phyloP scores from a whole-genome alignment of 768 basidiomycete species.

The Cytidiella melzeri region DNA sequence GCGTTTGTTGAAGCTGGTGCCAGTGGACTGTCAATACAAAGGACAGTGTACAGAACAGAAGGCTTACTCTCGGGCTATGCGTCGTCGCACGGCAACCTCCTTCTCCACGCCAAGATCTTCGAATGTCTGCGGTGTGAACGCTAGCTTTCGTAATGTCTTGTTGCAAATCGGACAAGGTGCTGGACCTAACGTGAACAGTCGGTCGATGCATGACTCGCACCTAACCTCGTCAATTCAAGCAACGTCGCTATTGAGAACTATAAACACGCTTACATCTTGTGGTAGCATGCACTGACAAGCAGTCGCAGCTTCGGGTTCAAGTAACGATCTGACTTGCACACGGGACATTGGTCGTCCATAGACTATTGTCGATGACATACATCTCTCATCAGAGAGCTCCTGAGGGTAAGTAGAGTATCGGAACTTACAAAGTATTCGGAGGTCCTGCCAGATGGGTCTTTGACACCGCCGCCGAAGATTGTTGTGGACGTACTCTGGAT shows the following conservation, averaged over 20 bases:
- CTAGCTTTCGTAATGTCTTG: constrained; percentile 81
- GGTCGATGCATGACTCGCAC: constrained; percentile 98
- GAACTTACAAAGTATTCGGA: constrained; percentile 71
- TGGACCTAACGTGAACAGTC: constrained; percentile 91
- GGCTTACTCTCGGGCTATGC: constrained; percentile 84
- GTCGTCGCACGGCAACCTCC: constrained; percentile 83
- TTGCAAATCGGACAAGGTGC: constrained; percentile 94
- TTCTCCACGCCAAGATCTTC: constrained; percentile 91
- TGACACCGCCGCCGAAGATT: constrained; percentile 78
- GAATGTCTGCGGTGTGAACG: constrained; percentile 94
- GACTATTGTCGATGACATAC: constrained; percentile 37
- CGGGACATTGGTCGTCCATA: constrained; percentile 93
- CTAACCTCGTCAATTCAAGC: constrained; percentile 31
- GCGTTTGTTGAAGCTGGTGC: constrained; percentile 84
- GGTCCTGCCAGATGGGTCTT: constrained; percentile 78
- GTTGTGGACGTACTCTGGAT: constrained; percentile 69
- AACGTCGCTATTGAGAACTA: not conserved
- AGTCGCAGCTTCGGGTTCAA: constrained; percentile 91
- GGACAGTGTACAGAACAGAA: not conserved
- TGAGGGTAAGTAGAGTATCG: not conserved
- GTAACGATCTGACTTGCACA: constrained; percentile 95
- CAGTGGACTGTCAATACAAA: constrained; percentile 3
- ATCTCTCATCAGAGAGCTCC: not conserved
- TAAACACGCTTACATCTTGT: constrained; percentile 73
- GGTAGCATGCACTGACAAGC: constrained; percentile 94